Evolutionary conservation across 164 flowering plant genomes (phyloP).

Genomic region (grape (Vitis vinifera)): DNA sequence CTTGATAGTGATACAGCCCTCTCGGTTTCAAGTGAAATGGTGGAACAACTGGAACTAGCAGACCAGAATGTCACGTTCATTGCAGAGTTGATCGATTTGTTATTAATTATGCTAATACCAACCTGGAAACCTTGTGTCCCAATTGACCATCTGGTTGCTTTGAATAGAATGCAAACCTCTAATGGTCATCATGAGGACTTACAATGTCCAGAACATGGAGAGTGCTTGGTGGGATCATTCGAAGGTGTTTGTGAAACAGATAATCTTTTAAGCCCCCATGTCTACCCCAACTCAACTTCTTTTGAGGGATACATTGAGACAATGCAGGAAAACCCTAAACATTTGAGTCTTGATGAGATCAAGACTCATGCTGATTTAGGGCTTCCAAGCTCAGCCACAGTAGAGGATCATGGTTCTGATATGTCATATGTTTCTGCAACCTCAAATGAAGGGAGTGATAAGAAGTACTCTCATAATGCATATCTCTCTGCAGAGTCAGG

Average conservation of each 20-base stretch:
- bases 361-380: slow-evolving; percentile 22
- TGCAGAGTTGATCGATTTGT: slow-evolving; percentile 26
- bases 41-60: slow-evolving; percentile 21
- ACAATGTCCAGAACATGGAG: slow-evolving; percentile 6
- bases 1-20: slow-evolving; percentile 22
- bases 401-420: slow-evolving; percentile 32
- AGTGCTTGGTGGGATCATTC: slow-evolving; percentile 21
- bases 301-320: slow-evolving; percentile 12
- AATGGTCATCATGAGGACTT: background rate
- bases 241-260: slow-evolving; percentile 15
- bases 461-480: slow-evolving; percentile 8
- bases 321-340: slow-evolving; percentile 14
- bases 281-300: slow-evolving; percentile 19
- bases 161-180: background rate
- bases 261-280: slow-evolving; percentile 14
- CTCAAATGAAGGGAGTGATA: slow-evolving; percentile 32
- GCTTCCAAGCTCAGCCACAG: slow-evolving; percentile 4
- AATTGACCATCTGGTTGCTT: slow-evolving; percentile 19
- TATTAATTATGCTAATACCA: slow-evolving; percentile 14
- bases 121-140: slow-evolving; percentile 24
- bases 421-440: slow-evolving; percentile 34
- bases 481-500: slow-evolving; percentile 23
- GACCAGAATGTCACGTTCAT: slow-evolving; percentile 20
- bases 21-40: slow-evolving; percentile 24
- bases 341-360: slow-evolving; percentile 19